Evolutionary conservation across 2,329 filamentous ascomycete species (phyloP).

Genomic region (Rhinocladiella mackenziei): DNA sequence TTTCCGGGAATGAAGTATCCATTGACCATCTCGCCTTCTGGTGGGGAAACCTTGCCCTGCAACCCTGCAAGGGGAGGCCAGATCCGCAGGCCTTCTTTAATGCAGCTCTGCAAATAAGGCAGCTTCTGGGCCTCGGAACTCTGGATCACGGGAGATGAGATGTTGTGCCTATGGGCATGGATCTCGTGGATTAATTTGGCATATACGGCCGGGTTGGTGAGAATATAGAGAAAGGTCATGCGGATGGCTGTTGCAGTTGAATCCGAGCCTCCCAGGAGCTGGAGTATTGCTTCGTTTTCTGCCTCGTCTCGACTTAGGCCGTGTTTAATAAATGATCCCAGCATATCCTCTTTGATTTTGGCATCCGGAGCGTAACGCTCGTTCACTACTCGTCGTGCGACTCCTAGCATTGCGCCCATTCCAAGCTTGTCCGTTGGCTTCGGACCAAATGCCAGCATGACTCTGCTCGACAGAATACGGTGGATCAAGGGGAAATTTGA

Average conservation of each 20-base stretch:
- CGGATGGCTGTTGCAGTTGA: constrained; percentile 16
- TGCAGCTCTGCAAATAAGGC: constrained; percentile 49
- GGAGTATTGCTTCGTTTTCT: constrained; percentile 21
- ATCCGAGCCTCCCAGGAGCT: constrained; percentile 49
- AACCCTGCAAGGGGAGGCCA: constrained; percentile 43
- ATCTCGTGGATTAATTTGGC: constrained; percentile 42
- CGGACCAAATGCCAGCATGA: no score
- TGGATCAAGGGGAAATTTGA: no score
- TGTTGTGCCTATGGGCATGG: no score
- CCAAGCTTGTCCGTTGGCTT: no score
- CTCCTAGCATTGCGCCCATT: no score
- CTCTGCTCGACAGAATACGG: no score
- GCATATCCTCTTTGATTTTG: constrained; percentile 30
- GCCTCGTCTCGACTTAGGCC: constrained; percentile 21
- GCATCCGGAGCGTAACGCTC: constrained; percentile 22
- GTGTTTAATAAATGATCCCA: constrained; percentile 33
- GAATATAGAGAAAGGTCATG: constrained; percentile 11
- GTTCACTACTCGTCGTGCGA: constrained; percentile 24
- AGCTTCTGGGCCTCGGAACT: constrained; percentile 40
- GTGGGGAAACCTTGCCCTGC: constrained; percentile 34
- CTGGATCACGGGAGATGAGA: no score
- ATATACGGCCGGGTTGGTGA: constrained; percentile 16
- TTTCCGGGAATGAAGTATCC: constrained; percentile 45
- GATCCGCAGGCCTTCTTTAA: constrained; percentile 48
- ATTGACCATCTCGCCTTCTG: constrained; percentile 38